These are phyloP conservation scores for Tolypocladium guangdongense DNA, from an alignment of 2,329 filamentous ascomycete genomes.

Conservation along the genomic window DNA sequence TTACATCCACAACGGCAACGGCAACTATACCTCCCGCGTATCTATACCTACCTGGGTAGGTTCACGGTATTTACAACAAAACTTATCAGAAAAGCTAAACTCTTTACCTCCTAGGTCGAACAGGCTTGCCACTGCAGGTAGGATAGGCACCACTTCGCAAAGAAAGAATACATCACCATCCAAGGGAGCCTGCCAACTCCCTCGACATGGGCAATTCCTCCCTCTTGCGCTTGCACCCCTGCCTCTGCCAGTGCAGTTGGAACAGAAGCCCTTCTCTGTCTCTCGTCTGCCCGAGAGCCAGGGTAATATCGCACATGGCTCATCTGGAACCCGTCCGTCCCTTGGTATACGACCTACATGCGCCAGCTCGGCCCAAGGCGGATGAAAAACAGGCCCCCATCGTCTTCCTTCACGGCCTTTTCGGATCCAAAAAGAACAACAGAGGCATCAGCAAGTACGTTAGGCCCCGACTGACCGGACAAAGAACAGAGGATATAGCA, in stretches of 20 bases:
- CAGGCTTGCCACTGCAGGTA: background rate
- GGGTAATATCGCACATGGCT: background rate
- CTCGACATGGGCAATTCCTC: background rate
- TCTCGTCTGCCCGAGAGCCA: background rate
- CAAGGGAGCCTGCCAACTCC: background rate
- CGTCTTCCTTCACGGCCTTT: constrained; percentile 83
- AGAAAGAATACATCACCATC: background rate
- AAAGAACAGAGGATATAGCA: background rate
- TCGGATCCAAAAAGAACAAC: constrained; percentile 94
- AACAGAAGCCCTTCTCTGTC: background rate
- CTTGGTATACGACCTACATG: constrained; percentile 57
- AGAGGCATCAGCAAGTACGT: constrained; percentile 86
- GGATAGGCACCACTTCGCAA: background rate
- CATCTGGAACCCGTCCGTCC: constrained; percentile 11
- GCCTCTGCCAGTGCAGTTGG: background rate
- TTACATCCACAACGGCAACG: background rate
- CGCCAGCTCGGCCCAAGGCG: constrained; percentile 33
- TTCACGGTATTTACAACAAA: background rate
- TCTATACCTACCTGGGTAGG: background rate
- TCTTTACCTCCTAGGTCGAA: background rate
- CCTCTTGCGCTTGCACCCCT: background rate
- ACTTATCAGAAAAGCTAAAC: background rate
- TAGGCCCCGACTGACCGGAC: background rate
- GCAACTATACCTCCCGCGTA: background rate
- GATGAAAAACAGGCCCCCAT: constrained; percentile 48